Evolutionary conservation across 1,284 basidiomycete species (phyloP), one percentile per base, ranked within the genome.

Genomic region (Sanguinoderma infundibulare): DNA sequence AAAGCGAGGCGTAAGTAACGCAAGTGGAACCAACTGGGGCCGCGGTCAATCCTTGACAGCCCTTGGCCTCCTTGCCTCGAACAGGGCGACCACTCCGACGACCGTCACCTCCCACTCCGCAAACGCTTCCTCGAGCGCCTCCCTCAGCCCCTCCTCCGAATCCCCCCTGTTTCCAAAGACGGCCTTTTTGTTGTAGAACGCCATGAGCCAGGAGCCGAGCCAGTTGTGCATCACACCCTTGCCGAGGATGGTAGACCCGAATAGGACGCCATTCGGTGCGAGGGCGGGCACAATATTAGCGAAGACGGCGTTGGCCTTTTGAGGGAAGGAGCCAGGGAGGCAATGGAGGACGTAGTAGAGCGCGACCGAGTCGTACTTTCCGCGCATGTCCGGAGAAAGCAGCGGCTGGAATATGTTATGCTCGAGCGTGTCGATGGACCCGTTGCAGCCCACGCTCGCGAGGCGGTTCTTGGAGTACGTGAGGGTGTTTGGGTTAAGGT

Each of bases 331-430:
- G 17, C 70, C 69, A 0, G 67, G 69, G 38, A 73, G 64, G 53
- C 67, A 68, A 55, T 73, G 68, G 55, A 73, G 60, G 34, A 70
- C 32, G 60, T 72, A 68, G 63, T 68, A 70, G 14, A 69, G 55
- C 46, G 70, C 68, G 55, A 70, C 57, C 17, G 70, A 68, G 53
- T 71, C 67, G 61, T 67, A 70, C 35, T 24, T 50, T 17, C 53
- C 61, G 32, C 42, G 58, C 50, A 61, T 20, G 10, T 15, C 14
- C 46, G 42, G 49, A 1, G 71, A 64, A 7, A 69, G 60, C n/a
- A n/a, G n/a, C 2, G 69, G 63, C 3, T 56, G 38, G 58, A 69
- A 69, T 24, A 67, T 52, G 63, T 64, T 64, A 46, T 68, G 69
- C 38, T 61, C 47, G 20, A 69, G 28, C 8, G 54, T 57, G n/a